phyloP scores from a whole-genome alignment of 2,329 filamentous ascomycete species.

The Onygenales sp. region DNA sequence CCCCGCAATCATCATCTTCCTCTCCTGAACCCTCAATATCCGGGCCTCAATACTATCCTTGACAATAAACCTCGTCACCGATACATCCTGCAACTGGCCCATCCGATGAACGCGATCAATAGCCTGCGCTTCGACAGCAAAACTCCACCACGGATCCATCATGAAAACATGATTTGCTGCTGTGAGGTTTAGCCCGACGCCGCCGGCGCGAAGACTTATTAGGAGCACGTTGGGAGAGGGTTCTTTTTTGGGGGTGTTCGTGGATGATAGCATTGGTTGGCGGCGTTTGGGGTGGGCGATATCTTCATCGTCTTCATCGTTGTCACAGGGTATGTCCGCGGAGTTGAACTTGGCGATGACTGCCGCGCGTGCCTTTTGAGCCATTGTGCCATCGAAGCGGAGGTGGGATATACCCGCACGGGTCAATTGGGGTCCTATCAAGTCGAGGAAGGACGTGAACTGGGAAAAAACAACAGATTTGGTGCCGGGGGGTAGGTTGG shows the following conservation, averaged over 20 bases:
- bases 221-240: conserved; percentile 52
- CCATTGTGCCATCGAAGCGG: conserved; percentile 86
- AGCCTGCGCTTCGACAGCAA: conserved; percentile 89
- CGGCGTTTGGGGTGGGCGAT: background rate
- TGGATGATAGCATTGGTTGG: conserved; percentile 6
- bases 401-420: conserved; percentile 66
- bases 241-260: conserved; percentile 10
- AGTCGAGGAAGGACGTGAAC: conserved; percentile 89
- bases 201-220: conserved; percentile 78
- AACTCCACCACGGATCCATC: conserved; percentile 99
- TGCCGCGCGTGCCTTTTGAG: conserved; percentile 71
- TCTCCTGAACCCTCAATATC: conserved; percentile 86
- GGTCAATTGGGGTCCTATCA: conserved; percentile 73
- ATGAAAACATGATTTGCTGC: conserved; percentile 85
- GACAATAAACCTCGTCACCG: conserved; percentile 80
- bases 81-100: conserved; percentile 81
- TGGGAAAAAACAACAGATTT: conserved; percentile 95
- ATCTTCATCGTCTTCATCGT: conserved; percentile 28
- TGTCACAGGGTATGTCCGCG: conserved; percentile 27
- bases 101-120: conserved; percentile 97
- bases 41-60: conserved; percentile 87
- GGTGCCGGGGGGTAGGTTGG: conserved; percentile 56
- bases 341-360: conserved; percentile 65
- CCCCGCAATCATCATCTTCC: conserved; percentile 82
- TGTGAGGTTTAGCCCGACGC: conserved; percentile 88